Conservation (phyloP, 148 eudicot genomes). For the Rhododendron ovatum region DNA sequence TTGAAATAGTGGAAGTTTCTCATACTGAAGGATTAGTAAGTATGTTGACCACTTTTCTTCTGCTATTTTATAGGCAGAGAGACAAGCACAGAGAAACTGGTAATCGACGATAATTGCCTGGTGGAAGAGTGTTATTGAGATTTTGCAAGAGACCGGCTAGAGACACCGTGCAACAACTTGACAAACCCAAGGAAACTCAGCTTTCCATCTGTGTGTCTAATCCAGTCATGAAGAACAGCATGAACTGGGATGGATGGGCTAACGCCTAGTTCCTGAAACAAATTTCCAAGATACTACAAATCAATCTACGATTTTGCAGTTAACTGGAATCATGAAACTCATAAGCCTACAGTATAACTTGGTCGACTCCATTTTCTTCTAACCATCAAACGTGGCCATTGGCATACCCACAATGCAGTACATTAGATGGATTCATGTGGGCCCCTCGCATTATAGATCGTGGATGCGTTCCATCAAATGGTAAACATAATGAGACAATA, state of each 20-base stretch:
- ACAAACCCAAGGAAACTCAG: constrained; percentile 73
- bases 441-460: not conserved
- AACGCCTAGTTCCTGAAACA: constrained; percentile 57
- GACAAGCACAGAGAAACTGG: constrained; percentile 11
- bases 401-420: not conserved
- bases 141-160: constrained; percentile 46
- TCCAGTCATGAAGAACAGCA: constrained; percentile 72
- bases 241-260: constrained; percentile 62
- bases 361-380: not conserved
- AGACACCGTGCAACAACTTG: constrained; percentile 64
- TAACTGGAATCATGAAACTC: not conserved
- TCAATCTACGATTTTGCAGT: not conserved
- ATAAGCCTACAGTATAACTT: not conserved
- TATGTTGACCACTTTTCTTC: not conserved
- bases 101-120: not conserved
- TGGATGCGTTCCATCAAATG: not conserved
- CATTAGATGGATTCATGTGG: not conserved
- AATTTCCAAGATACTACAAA: not conserved
- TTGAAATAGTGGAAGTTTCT: not conserved
- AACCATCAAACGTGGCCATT: not conserved
- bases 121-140: constrained; percentile 25
- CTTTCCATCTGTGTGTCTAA: constrained; percentile 72
- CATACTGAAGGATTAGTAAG: not conserved
- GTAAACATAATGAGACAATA: not conserved
- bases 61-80: not conserved